Percentiles rank a stretch among this genome's conserved stretches.
Conservation (phyloP, 345 rosid genomes). For the Arabidopsis thaliana region DNA sequence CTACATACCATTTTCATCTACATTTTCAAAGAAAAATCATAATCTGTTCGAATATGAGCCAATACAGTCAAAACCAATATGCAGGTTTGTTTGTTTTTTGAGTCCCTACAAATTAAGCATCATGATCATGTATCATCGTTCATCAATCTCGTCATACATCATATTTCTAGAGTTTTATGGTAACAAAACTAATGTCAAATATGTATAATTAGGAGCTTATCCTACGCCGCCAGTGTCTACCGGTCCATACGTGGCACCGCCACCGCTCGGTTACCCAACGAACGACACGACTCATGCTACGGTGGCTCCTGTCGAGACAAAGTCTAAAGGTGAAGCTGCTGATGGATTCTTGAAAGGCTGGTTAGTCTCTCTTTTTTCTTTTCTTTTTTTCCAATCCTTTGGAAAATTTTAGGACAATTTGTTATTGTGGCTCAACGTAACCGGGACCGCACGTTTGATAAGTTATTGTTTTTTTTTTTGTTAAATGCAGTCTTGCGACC, state of each 20-base stretch:
- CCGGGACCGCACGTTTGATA: conserved; percentile 1
- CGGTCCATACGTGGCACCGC: conserved; percentile 39
- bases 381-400: neutral
- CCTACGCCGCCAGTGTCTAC: conserved; percentile 37
- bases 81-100: conserved; percentile 18
- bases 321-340: conserved; percentile 36
- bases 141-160: neutral
- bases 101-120: neutral
- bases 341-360: conserved; percentile 47
- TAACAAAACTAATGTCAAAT: neutral
- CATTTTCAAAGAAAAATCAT: neutral
- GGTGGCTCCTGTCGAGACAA: conserved; percentile 38
- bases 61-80: conserved; percentile 33
- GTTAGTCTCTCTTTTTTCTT: neutral
- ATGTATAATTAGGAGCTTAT: conserved; percentile 36
- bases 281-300: conserved; percentile 34
- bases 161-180: neutral
- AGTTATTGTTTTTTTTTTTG: neutral
- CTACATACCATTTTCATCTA: neutral
- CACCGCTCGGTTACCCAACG: conserved; percentile 42
- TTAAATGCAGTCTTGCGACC: conserved; percentile 39
- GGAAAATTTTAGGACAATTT: neutral
- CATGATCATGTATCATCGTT: neutral
- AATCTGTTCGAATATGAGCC: conserved; percentile 33
- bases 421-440: neutral